These are phyloP conservation scores for Cymodocea nodosa DNA, from an alignment of 116 monocot species.

Conservation along the genomic window DNA sequence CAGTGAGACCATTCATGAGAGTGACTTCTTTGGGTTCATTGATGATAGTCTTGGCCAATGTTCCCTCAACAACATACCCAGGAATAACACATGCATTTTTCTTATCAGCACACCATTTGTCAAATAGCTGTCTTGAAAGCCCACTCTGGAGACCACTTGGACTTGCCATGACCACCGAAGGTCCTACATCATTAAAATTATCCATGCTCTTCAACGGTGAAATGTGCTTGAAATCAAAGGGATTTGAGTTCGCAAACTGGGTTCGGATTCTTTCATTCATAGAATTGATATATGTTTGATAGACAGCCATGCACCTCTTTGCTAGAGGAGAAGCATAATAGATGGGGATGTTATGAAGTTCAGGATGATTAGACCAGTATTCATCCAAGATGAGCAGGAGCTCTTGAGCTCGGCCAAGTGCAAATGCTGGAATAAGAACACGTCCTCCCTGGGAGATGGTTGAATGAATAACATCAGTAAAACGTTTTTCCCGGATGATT, in stretches of 20 bases:
- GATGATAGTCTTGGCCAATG: slow-evolving; percentile 84
- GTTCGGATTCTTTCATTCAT: slow-evolving; percentile 94
- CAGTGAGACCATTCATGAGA: slow-evolving; percentile 85
- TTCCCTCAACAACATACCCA: slow-evolving; percentile 95
- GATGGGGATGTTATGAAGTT: slow-evolving; percentile 87
- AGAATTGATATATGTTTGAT: slow-evolving; percentile 94
- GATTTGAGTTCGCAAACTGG: slow-evolving; percentile 83
- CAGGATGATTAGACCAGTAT: slow-evolving; percentile 87
- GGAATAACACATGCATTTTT: slow-evolving; percentile 92
- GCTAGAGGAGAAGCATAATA: slow-evolving; percentile 96
- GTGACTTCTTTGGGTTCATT: slow-evolving; percentile 99
- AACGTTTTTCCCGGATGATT: slow-evolving; percentile 72
- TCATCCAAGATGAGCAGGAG: slow-evolving; percentile 92
- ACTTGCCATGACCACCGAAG: slow-evolving; percentile 96
- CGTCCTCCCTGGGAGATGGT: slow-evolving; percentile 75
- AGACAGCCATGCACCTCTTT: slow-evolving; percentile 96
- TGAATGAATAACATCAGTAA: slow-evolving; percentile 83
- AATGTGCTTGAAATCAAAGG: slow-evolving; percentile 92
- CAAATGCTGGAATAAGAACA: slow-evolving; percentile 94
- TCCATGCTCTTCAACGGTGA: slow-evolving; percentile 87
- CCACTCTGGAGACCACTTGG: slow-evolving; percentile 91
- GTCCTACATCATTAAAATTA: slow-evolving; percentile 88
- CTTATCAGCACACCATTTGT: slow-evolving; percentile 92
- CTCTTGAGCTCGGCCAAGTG: slow-evolving; percentile 94
- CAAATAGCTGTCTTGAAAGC: slow-evolving; percentile 90